phyloP scores from a whole-genome alignment of 2,329 filamentous ascomycete species.

The Colletotrichum sp. region DNA sequence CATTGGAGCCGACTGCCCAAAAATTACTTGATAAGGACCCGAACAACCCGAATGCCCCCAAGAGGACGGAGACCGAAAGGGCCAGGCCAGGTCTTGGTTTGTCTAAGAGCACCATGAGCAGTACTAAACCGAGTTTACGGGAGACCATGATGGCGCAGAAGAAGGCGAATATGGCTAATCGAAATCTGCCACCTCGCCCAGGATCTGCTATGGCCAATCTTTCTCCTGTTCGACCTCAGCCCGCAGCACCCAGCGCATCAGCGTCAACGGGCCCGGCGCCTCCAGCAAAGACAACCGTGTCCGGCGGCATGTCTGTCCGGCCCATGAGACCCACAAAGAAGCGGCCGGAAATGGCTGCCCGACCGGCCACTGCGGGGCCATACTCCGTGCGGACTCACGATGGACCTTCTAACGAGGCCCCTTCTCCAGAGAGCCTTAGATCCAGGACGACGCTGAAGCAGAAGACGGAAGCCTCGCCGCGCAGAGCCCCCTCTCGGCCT shows the following conservation, averaged over 20 bases:
- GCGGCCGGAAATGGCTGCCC: conserved; percentile 60
- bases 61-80: conserved; percentile 54
- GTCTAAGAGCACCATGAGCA: conserved; percentile 65
- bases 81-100: conserved; percentile 63
- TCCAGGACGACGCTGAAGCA: conserved; percentile 56
- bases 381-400: conserved; percentile 67
- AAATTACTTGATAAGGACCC: conserved; percentile 82
- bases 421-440: conserved; percentile 53
- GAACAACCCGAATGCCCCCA: conserved; percentile 76
- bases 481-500: conserved; percentile 49
- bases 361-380: conserved; percentile 69
- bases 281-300: conserved; percentile 44
- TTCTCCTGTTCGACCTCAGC: conserved; percentile 49
- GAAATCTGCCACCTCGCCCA: conserved; percentile 56
- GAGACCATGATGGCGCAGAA: conserved; percentile 88
- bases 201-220: conserved; percentile 42
- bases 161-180: conserved; percentile 61
- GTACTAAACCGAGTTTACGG: conserved; percentile 71
- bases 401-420: conserved; percentile 40
- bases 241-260: conserved; percentile 36
- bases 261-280: conserved; percentile 36
- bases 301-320: conserved; percentile 66
- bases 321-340: conserved; percentile 66
- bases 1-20: conserved; percentile 79
- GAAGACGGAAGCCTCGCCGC: conserved; percentile 56